phyloP scores from a whole-genome alignment of 2,329 filamentous ascomycete species.

The Thelonectria olida region DNA sequence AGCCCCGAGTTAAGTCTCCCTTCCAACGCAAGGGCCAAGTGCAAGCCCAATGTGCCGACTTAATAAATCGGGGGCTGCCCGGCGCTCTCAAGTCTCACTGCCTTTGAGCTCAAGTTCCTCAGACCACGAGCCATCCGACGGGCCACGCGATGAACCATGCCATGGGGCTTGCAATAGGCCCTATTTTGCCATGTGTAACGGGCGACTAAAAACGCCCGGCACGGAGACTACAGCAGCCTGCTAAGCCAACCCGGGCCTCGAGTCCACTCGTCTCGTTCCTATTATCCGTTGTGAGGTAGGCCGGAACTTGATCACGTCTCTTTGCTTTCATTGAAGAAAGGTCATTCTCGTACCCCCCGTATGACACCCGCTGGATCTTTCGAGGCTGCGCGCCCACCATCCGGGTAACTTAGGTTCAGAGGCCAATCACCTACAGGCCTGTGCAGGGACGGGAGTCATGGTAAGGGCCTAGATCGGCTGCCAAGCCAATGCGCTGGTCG shows the following conservation, averaged over 20 bases:
- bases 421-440: not conserved
- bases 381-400: not conserved
- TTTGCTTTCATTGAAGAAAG: too few species aligned
- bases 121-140: not conserved
- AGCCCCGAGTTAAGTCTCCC: not conserved
- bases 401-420: not conserved
- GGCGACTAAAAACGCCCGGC: constrained; percentile 11
- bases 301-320: not conserved
- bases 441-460: not conserved
- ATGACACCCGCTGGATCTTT: not conserved
- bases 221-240: constrained; percentile 8
- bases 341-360: too few species aligned
- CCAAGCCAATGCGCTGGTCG: not conserved
- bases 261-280: not conserved
- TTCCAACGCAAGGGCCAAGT: not conserved
- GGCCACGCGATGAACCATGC: not conserved
- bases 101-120: not conserved
- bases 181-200: constrained; percentile 17
- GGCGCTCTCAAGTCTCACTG: not conserved
- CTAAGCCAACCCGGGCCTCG: not conserved
- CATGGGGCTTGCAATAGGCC: constrained; percentile 5
- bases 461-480: not conserved
- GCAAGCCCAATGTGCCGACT: not conserved
- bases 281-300: not conserved
- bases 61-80: not conserved